Percentiles rank a stretch among this genome's conserved stretches.
Conservation (phyloP, 345 rosid species). For the Euclidium syriacum region DNA sequence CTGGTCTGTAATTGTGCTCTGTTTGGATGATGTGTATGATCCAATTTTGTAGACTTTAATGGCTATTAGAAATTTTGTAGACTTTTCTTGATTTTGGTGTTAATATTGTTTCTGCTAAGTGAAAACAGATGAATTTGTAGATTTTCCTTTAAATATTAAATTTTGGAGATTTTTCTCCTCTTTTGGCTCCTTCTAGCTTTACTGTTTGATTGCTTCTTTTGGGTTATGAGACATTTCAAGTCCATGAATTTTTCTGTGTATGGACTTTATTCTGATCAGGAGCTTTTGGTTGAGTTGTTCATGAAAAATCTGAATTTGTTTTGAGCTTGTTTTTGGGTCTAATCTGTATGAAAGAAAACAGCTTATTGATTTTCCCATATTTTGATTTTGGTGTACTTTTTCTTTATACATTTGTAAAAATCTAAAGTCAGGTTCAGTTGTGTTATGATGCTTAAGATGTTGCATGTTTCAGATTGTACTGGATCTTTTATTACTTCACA, state of each 20-base stretch:
- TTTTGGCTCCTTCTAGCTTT: not conserved
- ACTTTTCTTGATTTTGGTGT: not conserved
- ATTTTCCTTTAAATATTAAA: not conserved
- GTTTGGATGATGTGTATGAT: constrained; percentile 14
- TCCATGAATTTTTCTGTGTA: not conserved
- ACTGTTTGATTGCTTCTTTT: constrained; percentile 8
- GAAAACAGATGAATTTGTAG: not conserved
- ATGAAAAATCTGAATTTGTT: not conserved
- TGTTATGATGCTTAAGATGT: not conserved
- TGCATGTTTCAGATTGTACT: not conserved
- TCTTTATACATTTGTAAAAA: not conserved
- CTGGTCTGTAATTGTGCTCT: not conserved
- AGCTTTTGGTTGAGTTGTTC: not conserved
- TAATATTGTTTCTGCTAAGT: not conserved
- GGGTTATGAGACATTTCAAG: not conserved
- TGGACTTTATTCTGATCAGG: not conserved
- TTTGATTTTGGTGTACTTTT: not conserved
- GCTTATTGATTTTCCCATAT: not conserved
- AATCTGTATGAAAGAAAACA: not conserved
- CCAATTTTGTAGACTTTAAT: too few relatives aligned
- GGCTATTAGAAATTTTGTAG: too few relatives aligned
- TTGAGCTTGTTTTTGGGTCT: not conserved
- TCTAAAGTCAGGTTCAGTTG: not conserved
- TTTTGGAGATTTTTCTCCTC: not conserved
- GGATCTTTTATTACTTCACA: not conserved